Base-by-base conservation (phyloP, 306 rosid species). In the Pyrus communis region DNA sequence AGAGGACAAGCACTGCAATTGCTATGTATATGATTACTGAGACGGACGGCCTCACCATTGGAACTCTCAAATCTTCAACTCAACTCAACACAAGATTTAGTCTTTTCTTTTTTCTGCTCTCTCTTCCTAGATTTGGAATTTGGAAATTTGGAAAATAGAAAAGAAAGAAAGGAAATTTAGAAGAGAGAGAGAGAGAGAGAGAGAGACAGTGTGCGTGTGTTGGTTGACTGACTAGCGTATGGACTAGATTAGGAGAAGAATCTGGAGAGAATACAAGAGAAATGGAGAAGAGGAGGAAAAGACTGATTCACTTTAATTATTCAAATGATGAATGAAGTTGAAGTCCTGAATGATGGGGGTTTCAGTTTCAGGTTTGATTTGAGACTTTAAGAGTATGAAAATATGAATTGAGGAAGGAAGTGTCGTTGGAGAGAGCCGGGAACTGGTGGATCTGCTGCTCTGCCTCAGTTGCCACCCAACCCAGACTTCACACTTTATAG, bases 21-120 rank as follows among this genome's bases (percentile, higher is more conserved):
- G 84, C 38, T 10, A 88, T 69, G 87, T 95, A 95, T 2, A 92
- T 67, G 21, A 92, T 14, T 1, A 95, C 55, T 12, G 96, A 92
- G 0, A 95, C 55, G 15, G 96, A 92, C 10, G 79, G 78, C 83
- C 62, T 90, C 21, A 80, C 89, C 97, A 90, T 93, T 79, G 59
- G 8, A 28, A 74, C 38, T 61, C 21, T 58, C 63, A 22, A 58
- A 23, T 58, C 63, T 54, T 42, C 10, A 52, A 52, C n/a, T 57
- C 13, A 58, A 58, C 31, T 60, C 33, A 23, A 63, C 45, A 12
- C 61, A 21, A 57, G 61, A 57, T 57, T n/a, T 57, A 57, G 25
- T 57, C 9, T 57, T 52, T 52, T 17, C 15, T 14, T 14, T 12
- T 3, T 51, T 15, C 2, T 38, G 42, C 42, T 7, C 42, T 2